A percentile compares a stretch with the other conserved stretches of the same genome.
Conservation (phyloP, 805 yeast species). For the Kodamaea sagamina region DNA sequence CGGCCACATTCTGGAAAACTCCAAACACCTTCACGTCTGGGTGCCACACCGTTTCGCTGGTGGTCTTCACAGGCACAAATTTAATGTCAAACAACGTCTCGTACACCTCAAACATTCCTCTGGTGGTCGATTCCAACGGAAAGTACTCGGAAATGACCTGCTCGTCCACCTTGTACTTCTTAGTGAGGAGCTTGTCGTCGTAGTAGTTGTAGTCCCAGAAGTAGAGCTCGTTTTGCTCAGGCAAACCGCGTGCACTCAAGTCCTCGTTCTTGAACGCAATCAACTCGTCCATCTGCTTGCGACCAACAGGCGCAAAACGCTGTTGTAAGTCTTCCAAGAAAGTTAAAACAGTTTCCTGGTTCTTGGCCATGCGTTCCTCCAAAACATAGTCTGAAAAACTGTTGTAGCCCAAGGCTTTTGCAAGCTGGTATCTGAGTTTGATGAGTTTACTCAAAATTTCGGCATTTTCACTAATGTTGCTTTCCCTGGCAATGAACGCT, state of each 20-base stretch:
- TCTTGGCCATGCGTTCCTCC: conserved; percentile 81
- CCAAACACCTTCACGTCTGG: conserved; percentile 73
- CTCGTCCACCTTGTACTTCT: conserved; percentile 70
- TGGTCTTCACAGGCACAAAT: conserved; percentile 53
- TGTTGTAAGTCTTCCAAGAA: conserved; percentile 64
- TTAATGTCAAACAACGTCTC: conserved; percentile 69
- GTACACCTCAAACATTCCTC: conserved; percentile 69
- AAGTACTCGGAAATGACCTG: conserved; percentile 73
- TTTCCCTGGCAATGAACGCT: conserved; percentile 68
- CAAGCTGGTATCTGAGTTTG: conserved; percentile 59
- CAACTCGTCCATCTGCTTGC: conserved; percentile 51
- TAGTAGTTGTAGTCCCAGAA: conserved; percentile 78
- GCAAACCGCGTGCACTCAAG: conserved; percentile 45
- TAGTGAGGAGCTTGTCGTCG: conserved; percentile 64
- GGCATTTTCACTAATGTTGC: conserved; percentile 66
- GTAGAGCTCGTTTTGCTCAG: conserved; percentile 42
- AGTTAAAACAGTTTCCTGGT: conserved; percentile 54
- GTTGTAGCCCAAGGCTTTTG: conserved; percentile 63
- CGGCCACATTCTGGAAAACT: conserved; percentile 60
- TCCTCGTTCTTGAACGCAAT: conserved; percentile 56
- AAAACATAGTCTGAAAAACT: conserved; percentile 70
- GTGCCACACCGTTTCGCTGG: conserved; percentile 62
- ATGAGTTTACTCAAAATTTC: conserved; percentile 61
- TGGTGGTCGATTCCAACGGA: conserved; percentile 68
- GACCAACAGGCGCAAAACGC: conserved; percentile 62